A percentile compares a stretch with the other conserved stretches of the same genome.
Conservation (phyloP, 495 filamentous ascomycete species). For the Cercophora sp. region DNA sequence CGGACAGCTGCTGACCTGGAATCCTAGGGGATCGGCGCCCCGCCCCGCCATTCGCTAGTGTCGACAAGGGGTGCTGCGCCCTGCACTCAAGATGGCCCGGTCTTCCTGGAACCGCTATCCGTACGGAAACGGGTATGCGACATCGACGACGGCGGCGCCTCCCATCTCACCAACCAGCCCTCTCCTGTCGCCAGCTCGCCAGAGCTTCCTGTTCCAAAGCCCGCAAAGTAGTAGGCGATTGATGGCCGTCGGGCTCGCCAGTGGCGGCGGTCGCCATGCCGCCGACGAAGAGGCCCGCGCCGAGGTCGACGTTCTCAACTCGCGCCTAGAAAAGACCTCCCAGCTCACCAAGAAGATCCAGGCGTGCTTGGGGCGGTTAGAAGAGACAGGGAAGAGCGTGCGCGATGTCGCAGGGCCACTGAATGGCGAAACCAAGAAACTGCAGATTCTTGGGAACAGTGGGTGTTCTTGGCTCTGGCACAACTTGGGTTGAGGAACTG, state of each 20-base stretch:
- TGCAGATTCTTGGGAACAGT: slow-evolving; percentile 81
- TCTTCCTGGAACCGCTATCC: neutral
- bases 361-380: slow-evolving; percentile 76
- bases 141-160: slow-evolving; percentile 1
- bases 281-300: slow-evolving; percentile 62
- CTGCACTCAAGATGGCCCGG: slow-evolving; percentile 5
- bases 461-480: slow-evolving; percentile 18
- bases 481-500: neutral
- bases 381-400: slow-evolving; percentile 82
- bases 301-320: slow-evolving; percentile 63
- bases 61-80: neutral
- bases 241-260: slow-evolving; percentile 47
- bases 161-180: slow-evolving; percentile 3
- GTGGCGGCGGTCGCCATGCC: slow-evolving; percentile 46
- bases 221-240: slow-evolving; percentile 1
- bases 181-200: slow-evolving; percentile 2
- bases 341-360: slow-evolving; percentile 91
- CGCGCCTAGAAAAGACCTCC: slow-evolving; percentile 58
- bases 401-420: slow-evolving; percentile 90
- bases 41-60: neutral
- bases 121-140: slow-evolving; percentile 1
- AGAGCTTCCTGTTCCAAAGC: slow-evolving; percentile 9
- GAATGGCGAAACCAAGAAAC: slow-evolving; percentile 83
- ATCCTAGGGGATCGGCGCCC: too few species aligned
- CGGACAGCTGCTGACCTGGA: neutral